Conservation (phyloP, 2,329 filamentous ascomycete species). For the Ophiostoma sp. region DNA sequence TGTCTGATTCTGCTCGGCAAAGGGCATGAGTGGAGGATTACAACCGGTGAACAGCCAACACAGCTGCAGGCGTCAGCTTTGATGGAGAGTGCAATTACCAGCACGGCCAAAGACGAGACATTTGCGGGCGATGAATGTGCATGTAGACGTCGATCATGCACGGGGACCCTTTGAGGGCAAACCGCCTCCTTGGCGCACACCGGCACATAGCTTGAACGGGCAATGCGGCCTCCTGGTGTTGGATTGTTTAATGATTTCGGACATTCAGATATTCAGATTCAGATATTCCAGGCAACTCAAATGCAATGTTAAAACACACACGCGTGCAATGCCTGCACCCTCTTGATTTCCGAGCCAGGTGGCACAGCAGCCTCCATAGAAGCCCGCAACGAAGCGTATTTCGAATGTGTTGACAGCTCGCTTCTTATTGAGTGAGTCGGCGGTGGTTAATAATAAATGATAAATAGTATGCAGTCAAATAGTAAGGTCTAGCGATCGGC, state of each 20-base stretch:
- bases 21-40: neutral
- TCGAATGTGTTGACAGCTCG: neutral
- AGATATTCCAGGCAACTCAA: too few species aligned
- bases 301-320: too few species aligned
- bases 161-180: neutral
- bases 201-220: neutral
- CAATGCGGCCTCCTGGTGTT: neutral
- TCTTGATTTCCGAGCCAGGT: neutral
- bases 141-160: neutral
- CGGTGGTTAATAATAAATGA: too few species aligned
- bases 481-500: neutral
- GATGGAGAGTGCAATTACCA: too few species aligned
- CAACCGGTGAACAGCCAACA: neutral
- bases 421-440: neutral
- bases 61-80: neutral
- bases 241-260: neutral
- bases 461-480: neutral
- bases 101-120: neutral
- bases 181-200: conserved; percentile 1
- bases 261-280: too few species aligned
- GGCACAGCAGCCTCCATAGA: neutral
- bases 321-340: neutral
- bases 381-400: neutral
- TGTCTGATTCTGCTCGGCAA: too few species aligned
- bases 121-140: neutral